These are phyloP conservation scores for Polygonum maritimum DNA, from an alignment of 148 eudicot species.

Conservation along the genomic window DNA sequence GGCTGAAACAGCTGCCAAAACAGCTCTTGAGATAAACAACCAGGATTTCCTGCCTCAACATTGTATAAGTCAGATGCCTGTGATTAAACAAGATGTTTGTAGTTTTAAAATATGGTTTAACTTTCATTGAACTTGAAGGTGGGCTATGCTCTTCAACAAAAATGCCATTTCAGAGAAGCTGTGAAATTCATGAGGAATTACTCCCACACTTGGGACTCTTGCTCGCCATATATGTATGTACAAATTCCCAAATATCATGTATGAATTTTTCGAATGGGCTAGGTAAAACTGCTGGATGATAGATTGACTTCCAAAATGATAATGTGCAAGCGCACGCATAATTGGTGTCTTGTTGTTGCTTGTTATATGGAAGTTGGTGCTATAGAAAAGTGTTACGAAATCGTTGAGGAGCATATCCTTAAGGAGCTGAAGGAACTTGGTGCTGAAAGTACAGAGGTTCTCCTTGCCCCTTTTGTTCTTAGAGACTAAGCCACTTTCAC, in stretches of 20 bases:
- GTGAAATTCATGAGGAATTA: conserved; percentile 70
- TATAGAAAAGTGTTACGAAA: conserved; percentile 38
- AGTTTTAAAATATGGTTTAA: not conserved
- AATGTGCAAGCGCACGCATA: conserved; percentile 55
- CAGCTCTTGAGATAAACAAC: conserved; percentile 58
- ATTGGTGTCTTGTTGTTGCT: conserved; percentile 95
- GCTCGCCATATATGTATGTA: conserved; percentile 64
- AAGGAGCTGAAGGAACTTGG: conserved; percentile 63
- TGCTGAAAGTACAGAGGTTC: conserved; percentile 56
- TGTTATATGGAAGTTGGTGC: conserved; percentile 83
- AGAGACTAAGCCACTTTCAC: not conserved
- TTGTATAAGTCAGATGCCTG: conserved; percentile 48
- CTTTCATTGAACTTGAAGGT: conserved; percentile 37
- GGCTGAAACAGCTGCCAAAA: conserved; percentile 60
- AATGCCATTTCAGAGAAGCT: conserved; percentile 76
- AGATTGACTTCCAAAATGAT: not conserved
- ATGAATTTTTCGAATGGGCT: not conserved
- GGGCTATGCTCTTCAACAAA: conserved; percentile 68
- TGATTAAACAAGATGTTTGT: not conserved
- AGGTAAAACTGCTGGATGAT: not conserved
- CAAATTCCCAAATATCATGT: not conserved
- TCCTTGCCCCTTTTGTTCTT: not conserved
- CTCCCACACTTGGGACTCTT: conserved; percentile 53
- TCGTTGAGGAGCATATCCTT: conserved; percentile 60
- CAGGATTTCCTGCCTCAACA: conserved; percentile 85